Percentiles rank a stretch among this genome's conserved stretches.
phyloP scores from a whole-genome alignment of 768 basidiomycete species.

The Pisolithus tinctorius region DNA sequence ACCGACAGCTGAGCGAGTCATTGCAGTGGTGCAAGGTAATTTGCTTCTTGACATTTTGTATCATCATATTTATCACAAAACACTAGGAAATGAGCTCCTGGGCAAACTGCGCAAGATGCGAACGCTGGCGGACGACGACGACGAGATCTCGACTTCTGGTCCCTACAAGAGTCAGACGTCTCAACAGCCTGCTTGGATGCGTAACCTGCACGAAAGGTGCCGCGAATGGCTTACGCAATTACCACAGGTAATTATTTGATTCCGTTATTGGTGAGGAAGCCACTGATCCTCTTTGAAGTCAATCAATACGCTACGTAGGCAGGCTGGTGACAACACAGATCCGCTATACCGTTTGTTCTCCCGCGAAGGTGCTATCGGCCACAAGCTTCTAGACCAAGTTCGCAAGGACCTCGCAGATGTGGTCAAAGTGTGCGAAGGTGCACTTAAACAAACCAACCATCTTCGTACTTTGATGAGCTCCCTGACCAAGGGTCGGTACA shows the following conservation, averaged over 20 bases:
- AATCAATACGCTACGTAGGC: slow-evolving; percentile 59
- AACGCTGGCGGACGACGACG: slow-evolving; percentile 80
- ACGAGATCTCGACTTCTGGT: slow-evolving; percentile 46
- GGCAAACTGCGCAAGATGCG: slow-evolving; percentile 91
- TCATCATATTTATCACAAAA: background rate
- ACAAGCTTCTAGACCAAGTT: slow-evolving; percentile 71
- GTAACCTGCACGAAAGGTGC: slow-evolving; percentile 71
- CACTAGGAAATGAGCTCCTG: slow-evolving; percentile 70
- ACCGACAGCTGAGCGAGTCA: slow-evolving; percentile 85
- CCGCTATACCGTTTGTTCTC: slow-evolving; percentile 86
- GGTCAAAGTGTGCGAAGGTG: slow-evolving; percentile 77
- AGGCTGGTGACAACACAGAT: slow-evolving; percentile 65
- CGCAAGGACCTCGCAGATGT: slow-evolving; percentile 77
- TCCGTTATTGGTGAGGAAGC: background rate
- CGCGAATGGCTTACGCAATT: slow-evolving; percentile 75
- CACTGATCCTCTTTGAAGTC: slow-evolving; percentile 34
- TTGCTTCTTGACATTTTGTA: background rate
- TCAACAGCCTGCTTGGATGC: slow-evolving; percentile 95
- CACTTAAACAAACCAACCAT: slow-evolving; percentile 93
- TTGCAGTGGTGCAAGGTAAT: slow-evolving; percentile 85
- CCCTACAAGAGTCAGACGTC: slow-evolving; percentile 57
- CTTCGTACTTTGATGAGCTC: slow-evolving; percentile 86
- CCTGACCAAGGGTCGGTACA: slow-evolving; percentile 73
- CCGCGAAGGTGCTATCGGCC: slow-evolving; percentile 79
- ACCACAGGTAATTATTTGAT: slow-evolving; percentile 52